A percentile compares a stretch with the other conserved stretches of the same genome.
These are phyloP conservation scores for Sonneratia caseolaris DNA, from an alignment of 345 rosid species.

Conservation along the genomic window DNA sequence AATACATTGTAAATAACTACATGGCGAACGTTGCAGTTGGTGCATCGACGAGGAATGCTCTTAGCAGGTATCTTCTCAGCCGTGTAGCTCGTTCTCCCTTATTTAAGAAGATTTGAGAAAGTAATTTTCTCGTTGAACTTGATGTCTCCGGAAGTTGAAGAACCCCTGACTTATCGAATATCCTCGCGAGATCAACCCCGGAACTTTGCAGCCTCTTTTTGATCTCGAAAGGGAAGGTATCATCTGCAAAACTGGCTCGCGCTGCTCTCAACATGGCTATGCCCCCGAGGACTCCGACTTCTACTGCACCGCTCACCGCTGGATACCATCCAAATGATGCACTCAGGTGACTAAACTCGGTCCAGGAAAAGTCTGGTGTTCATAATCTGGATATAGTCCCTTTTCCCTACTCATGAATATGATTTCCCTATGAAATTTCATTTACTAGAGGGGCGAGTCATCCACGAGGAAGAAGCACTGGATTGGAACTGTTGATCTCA, in stretches of 20 bases:
- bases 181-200: slow-evolving; percentile 43
- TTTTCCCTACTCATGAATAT: neutral
- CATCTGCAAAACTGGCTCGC: slow-evolving; percentile 38
- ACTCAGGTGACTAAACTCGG: neutral
- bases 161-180: slow-evolving; percentile 35
- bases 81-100: neutral
- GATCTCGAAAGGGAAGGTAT: slow-evolving; percentile 67
- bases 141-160: slow-evolving; percentile 34
- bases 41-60: slow-evolving; percentile 44
- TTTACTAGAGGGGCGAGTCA: neutral
- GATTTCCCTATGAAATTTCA: neutral
- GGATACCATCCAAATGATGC: neutral
- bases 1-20: slow-evolving; percentile 41
- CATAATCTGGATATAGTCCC: neutral
- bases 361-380: neutral
- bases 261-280: slow-evolving; percentile 29
- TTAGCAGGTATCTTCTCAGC: slow-evolving; percentile 38
- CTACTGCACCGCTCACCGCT: slow-evolving; percentile 13
- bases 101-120: neutral
- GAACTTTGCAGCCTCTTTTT: slow-evolving; percentile 69
- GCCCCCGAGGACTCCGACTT: slow-evolving; percentile 43
- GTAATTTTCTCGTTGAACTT: neutral
- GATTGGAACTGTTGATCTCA: neutral
- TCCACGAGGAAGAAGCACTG: neutral
- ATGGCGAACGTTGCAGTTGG: slow-evolving; percentile 56